phyloP scores from a whole-genome alignment of 768 basidiomycete species.

The Tulasnella sp. region DNA sequence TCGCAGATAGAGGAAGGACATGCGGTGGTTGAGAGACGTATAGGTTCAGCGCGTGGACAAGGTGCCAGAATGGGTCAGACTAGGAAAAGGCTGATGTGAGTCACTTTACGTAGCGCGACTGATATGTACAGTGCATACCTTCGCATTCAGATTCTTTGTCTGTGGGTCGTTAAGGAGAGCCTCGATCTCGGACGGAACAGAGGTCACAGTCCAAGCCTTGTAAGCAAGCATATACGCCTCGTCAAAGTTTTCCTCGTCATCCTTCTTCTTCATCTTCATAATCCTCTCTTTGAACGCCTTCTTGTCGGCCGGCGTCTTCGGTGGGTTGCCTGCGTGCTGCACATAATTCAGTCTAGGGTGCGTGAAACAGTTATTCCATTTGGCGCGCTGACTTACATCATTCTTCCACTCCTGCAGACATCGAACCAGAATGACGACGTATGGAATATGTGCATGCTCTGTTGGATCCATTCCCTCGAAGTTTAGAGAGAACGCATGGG shows the following conservation, averaged over 20 bases:
- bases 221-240: slow-evolving; percentile 86
- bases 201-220: slow-evolving; percentile 56
- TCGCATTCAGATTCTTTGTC: slow-evolving; percentile 33
- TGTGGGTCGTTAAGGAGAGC: slow-evolving; percentile 52
- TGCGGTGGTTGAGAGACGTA: slow-evolving; percentile 45
- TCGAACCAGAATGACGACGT: slow-evolving; percentile 77
- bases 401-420: slow-evolving; percentile 75
- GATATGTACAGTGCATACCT: slow-evolving; percentile 23
- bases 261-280: slow-evolving; percentile 51
- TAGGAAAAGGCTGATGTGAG: slow-evolving; percentile 17
- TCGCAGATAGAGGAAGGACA: slow-evolving; percentile 70
- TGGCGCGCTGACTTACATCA: slow-evolving; percentile 34
- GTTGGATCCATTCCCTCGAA: slow-evolving; percentile 74
- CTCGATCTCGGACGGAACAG: slow-evolving; percentile 53
- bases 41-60: slow-evolving; percentile 58
- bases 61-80: slow-evolving; percentile 64
- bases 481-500: slow-evolving; percentile 61
- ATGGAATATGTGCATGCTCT: slow-evolving; percentile 84
- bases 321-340: slow-evolving; percentile 58
- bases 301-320: slow-evolving; percentile 48
- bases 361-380: not conserved
- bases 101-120: not conserved
- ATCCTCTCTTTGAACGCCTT: slow-evolving; percentile 65
- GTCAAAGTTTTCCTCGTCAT: slow-evolving; percentile 95
- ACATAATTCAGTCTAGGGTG: not conserved